Percentiles rank a stretch among this genome's conserved stretches.
Conservation (phyloP, 1,139 yeast species). For the Scheffersomyces segobiensis region DNA sequence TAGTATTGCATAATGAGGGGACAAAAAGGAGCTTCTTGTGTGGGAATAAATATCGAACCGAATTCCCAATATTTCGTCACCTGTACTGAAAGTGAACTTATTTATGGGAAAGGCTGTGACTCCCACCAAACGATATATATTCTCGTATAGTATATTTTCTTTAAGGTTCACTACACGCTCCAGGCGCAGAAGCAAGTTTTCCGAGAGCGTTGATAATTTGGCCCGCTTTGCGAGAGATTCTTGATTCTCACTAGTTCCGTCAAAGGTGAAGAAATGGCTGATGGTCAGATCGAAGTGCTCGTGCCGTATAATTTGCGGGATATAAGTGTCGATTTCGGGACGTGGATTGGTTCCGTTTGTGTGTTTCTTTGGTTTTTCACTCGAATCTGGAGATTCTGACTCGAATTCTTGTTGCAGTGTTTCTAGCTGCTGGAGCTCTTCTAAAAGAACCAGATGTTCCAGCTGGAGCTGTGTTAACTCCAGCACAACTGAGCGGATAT, state of each 20-base stretch:
- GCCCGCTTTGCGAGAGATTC: neutral
- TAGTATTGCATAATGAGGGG: constrained; percentile 43
- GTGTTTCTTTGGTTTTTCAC: neutral
- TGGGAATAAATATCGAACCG: constrained; percentile 37
- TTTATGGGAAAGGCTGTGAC: constrained; percentile 45
- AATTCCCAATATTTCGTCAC: constrained; percentile 32
- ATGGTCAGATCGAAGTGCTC: constrained; percentile 10
- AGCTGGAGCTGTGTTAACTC: neutral
- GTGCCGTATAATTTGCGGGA: constrained; percentile 6
- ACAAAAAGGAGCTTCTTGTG: constrained; percentile 16
- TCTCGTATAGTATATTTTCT: constrained; percentile 39
- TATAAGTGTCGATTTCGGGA: neutral
- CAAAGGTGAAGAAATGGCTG: constrained; percentile 6
- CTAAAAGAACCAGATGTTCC: neutral
- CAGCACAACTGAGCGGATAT: neutral
- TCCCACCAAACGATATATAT: constrained; percentile 39
- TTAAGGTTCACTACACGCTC: constrained; percentile 20
- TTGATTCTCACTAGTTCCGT: constrained; percentile 4
- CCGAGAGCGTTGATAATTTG: neutral
- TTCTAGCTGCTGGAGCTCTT: neutral
- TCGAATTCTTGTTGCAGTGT: neutral
- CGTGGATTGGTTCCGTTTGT: neutral
- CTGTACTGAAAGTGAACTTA: constrained; percentile 20
- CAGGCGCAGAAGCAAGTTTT: constrained; percentile 3
- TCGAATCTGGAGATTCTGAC: neutral